phyloP scores from a whole-genome alignment of 2,329 filamentous ascomycete species.

The Neofusicoccum laricinum region DNA sequence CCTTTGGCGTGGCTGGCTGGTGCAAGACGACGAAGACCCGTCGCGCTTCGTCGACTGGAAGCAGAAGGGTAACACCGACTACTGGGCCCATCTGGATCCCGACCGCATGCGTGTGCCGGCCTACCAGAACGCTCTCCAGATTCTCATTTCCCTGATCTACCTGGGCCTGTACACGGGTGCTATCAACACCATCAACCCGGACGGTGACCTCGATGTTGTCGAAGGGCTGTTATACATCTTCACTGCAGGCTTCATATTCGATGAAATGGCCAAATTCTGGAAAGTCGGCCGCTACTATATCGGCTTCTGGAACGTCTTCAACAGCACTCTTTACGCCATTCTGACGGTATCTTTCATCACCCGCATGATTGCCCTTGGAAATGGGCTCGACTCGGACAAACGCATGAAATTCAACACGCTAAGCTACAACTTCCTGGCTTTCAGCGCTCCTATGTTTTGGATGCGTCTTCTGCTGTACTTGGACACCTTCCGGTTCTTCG shows the following conservation, averaged over 20 bases:
- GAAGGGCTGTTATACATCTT: conserved; percentile 87
- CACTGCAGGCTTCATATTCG: conserved; percentile 84
- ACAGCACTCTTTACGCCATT: conserved; percentile 75
- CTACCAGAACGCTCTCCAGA: conserved; percentile 88
- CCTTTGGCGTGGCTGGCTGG: conserved; percentile 92
- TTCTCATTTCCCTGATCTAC: conserved; percentile 80
- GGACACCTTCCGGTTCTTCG: conserved; percentile 92
- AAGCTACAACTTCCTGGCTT: conserved; percentile 92
- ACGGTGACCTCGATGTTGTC: conserved; percentile 77
- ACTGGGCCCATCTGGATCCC: conserved; percentile 82
- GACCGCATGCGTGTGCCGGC: conserved; percentile 89
- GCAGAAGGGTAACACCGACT: conserved; percentile 72
- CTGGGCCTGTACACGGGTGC: conserved; percentile 82
- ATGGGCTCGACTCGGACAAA: conserved; percentile 48
- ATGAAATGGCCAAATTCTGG: conserved; percentile 85
- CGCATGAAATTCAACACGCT: conserved; percentile 70
- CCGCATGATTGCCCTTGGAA: conserved; percentile 72
- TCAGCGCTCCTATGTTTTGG: conserved; percentile 96
- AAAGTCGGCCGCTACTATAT: conserved; percentile 91
- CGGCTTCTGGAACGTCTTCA: conserved; percentile 97
- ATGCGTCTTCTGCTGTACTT: conserved; percentile 86
- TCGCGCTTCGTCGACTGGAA: conserved; percentile 87
- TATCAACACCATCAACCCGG: conserved; percentile 89
- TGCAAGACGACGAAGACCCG: conserved; percentile 92
- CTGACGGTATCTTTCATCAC: conserved; percentile 75